A percentile compares a stretch with the other conserved stretches of the same genome.
Evolutionary conservation across 2,329 filamentous ascomycete genomes (phyloP).

Genomic region (Zymoseptoria ardabiliae): DNA sequence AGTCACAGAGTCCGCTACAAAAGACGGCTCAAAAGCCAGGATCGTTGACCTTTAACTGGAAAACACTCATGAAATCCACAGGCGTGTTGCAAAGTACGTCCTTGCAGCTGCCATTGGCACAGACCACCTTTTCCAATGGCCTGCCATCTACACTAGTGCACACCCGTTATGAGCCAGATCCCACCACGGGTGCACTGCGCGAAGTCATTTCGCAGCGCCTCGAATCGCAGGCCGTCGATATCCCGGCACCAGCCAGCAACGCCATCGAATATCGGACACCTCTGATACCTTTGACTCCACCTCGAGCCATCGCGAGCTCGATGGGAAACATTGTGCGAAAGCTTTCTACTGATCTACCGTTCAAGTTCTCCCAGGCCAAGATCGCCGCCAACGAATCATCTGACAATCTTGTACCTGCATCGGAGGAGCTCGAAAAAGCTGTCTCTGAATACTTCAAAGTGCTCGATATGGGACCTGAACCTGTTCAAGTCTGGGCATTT

Average conservation of each 20-base stretch:
- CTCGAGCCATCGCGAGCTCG: conserved; percentile 57
- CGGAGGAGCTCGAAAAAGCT: conserved; percentile 60
- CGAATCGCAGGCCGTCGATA: conserved; percentile 16
- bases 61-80: background rate
- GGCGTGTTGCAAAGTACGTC: background rate
- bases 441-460: conserved; percentile 53
- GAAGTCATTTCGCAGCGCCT: conserved; percentile 10
- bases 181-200: conserved; percentile 4
- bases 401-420: conserved; percentile 48
- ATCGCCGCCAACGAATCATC: background rate
- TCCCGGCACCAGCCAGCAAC: conserved; percentile 1
- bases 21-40: conserved; percentile 24
- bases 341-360: background rate
- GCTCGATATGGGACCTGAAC: conserved; percentile 33
- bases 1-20: conserved; percentile 10
- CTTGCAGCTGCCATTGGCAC: conserved; percentile 57
- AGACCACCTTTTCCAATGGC: conserved; percentile 70
- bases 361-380: background rate
- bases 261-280: conserved; percentile 15
- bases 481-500: conserved; percentile 66
- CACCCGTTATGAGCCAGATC: conserved; percentile 18
- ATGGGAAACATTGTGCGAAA: conserved; percentile 74
- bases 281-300: conserved; percentile 50
- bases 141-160: conserved; percentile 49
- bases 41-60: conserved; percentile 17